phyloP scores from a whole-genome alignment of 805 yeast species.

The Wickerhamiella sorbophila region DNA sequence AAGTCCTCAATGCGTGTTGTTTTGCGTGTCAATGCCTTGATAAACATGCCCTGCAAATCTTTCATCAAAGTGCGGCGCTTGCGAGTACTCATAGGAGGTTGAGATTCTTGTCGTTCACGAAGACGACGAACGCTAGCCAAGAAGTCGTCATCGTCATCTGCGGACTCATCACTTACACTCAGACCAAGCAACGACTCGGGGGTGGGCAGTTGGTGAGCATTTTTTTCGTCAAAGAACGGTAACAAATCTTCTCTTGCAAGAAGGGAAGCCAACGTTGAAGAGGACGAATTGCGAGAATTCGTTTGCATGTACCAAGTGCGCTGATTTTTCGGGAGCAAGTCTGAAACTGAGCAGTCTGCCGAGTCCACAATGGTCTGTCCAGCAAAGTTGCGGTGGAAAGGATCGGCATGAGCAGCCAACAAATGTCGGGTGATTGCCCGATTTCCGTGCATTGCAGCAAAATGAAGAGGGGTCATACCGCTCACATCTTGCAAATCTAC shows the following conservation, averaged over 20 bases:
- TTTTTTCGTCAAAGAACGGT: background rate
- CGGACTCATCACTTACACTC: background rate
- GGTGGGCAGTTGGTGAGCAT: background rate
- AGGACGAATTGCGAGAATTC: slow-evolving; percentile 17
- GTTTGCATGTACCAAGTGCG: slow-evolving; percentile 17
- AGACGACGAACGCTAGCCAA: slow-evolving; percentile 3
- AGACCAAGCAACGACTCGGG: background rate
- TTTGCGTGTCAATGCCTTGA: background rate
- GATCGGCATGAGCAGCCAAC: slow-evolving; percentile 18
- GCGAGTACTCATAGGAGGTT: background rate
- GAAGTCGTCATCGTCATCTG: slow-evolving; percentile 3
- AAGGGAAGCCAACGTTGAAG: slow-evolving; percentile 15
- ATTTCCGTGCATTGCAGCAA: slow-evolving; percentile 67
- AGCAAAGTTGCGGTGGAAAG: slow-evolving; percentile 18
- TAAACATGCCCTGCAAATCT: background rate
- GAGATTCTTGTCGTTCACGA: background rate
- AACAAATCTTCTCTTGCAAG: slow-evolving; percentile 2
- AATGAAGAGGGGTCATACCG: slow-evolving; percentile 79
- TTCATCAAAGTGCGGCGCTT: background rate
- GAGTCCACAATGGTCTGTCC: slow-evolving; percentile 28
- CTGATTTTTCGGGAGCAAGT: slow-evolving; percentile 18
- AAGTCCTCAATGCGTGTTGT: background rate
- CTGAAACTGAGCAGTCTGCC: slow-evolving; percentile 20
- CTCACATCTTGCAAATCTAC: slow-evolving; percentile 56
- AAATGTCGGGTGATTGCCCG: slow-evolving; percentile 29